Evolutionary conservation across 768 basidiomycete species (phyloP).

Genomic region (Rossbeevera mucosa): DNA sequence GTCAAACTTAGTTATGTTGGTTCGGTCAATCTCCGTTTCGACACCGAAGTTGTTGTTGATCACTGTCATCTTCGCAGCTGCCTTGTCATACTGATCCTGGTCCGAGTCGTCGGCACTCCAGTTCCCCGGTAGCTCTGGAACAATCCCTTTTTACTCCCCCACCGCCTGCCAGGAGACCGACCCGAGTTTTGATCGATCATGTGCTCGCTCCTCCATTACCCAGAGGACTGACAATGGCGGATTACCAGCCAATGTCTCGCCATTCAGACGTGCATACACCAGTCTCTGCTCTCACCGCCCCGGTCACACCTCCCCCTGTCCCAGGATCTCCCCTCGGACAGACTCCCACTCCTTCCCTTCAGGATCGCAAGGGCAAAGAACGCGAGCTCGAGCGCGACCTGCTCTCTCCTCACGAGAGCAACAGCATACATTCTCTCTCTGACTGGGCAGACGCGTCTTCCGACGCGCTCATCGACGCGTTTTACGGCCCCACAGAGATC

Average conservation of each 20-base stretch:
- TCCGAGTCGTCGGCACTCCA: constrained; percentile 1
- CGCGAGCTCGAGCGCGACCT: constrained; percentile 14
- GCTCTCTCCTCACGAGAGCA: neutral
- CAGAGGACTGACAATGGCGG: constrained; percentile 16
- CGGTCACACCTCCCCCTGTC: neutral
- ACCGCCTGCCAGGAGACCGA: constrained; percentile 10
- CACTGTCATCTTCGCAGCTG: constrained; percentile 1
- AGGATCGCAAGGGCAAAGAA: constrained; percentile 21
- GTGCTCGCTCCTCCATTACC: constrained; percentile 22
- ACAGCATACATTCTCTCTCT: neutral
- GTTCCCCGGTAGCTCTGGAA: constrained; percentile 9
- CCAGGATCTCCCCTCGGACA: neutral
- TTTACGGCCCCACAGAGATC: constrained; percentile 6
- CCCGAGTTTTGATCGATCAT: constrained; percentile 11
- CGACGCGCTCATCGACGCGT: constrained; percentile 7
- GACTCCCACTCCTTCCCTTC: neutral
- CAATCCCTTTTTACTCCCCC: constrained; percentile 31
- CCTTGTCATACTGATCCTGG: neutral
- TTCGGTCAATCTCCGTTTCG: constrained; percentile 5
- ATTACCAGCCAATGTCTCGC: constrained; percentile 13
- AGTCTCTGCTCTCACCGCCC: neutral
- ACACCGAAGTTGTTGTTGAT: constrained; percentile 5
- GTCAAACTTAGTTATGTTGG: constrained; percentile 6
- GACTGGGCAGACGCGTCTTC: neutral
- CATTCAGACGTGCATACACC: neutral